Evolutionary conservation across 805 yeast genomes (phyloP), one percentile per base, ranked within the genome.

Genomic region (Ogataea glucozyma): DNA sequence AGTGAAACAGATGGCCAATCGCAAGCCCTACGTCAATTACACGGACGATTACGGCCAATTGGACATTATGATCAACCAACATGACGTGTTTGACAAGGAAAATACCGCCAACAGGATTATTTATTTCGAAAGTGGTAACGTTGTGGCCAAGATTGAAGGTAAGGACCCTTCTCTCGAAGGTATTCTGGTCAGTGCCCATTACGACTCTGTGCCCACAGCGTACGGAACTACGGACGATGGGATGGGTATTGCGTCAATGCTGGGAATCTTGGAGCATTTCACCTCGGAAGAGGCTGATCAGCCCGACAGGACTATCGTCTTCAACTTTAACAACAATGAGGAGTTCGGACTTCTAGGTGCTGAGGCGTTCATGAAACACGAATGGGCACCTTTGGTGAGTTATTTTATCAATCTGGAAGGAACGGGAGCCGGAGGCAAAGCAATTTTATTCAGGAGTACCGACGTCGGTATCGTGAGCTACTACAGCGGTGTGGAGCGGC

Each of bases 161-260:
- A 58, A 69, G 11, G 67, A 83, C 40, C 66, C 73, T 1, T 53
- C 65, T 0, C 64, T 85, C 38, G 83, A 85, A 1, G 95, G 89
- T 1, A 62, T 89, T 4, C 64, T 89, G 31, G 60, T 90, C 3
- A 83, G 93, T 53, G 89, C 97, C 4, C 97, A 90, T 66, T 90
- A 70, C 56, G 97, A 89, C 65, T 79, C 91, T 6, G 97, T 89
- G 6, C 95, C 96, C 16, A 79, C 95, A 2, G 81, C 88, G 4
- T 79, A 70, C 53, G 97, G 97, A 22, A 80, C 93, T 2, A 90
- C 97, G 2, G 97, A 90, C 61, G 96, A 88, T 58, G 97, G 97
- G 1, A 81, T 82, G 69, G 97, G 97, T 7, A 72, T 88, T 46
- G 95, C 89, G 1, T 75, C 93, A 8, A 68, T 89, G 72, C 65